Percentiles rank a stretch among this genome's conserved stretches.
These are phyloP conservation scores for Fusarium sambucinum DNA, from an alignment of 2,329 filamentous ascomycete genomes.

Conservation along the genomic window DNA sequence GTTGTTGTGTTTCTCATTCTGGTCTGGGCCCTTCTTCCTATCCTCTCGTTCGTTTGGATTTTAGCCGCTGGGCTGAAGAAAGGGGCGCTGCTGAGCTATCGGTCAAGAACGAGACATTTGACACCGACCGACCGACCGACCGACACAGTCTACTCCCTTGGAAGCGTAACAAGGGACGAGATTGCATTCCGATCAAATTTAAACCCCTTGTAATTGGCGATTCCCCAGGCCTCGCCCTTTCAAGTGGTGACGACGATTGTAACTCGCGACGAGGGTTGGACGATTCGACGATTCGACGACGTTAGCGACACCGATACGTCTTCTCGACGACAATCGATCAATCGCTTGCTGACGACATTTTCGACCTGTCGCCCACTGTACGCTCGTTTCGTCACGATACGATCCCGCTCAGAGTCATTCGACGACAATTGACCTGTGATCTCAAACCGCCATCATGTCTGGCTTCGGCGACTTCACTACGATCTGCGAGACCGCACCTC, in stretches of 20 bases:
- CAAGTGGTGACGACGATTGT: constrained; percentile 15
- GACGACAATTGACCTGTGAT: constrained; percentile 10
- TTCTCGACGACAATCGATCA: constrained; percentile 7
- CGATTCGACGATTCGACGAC: constrained; percentile 28
- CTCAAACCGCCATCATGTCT: constrained; percentile 66
- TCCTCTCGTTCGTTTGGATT: constrained; percentile 4
- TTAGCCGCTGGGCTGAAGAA: constrained; percentile 33
- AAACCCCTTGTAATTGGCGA: constrained; percentile 11
- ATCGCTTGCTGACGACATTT: no score
- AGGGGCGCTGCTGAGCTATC: constrained; percentile 28
- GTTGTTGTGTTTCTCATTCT: constrained; percentile 12
- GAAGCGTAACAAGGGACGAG: constrained; percentile 22
- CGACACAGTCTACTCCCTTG: constrained; percentile 1
- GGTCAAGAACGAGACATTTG: constrained; percentile 41
- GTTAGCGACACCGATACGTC: constrained; percentile 10
- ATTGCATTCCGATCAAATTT: constrained; percentile 36
- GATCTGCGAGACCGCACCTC: constrained; percentile 85
- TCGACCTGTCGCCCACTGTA: constrained; percentile 1
- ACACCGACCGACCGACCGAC: constrained; percentile 3
- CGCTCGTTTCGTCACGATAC: constrained; percentile 8
- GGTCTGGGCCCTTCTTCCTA: constrained; percentile 1
- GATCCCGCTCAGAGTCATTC: constrained; percentile 3
- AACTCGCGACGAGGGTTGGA: constrained; percentile 11
- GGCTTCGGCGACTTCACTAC: constrained; percentile 91
- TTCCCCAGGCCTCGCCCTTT: constrained; percentile 20